These are phyloP conservation scores for Yamadazyma akitaensis DNA, from an alignment of 805 yeast species.

Conservation along the genomic window DNA sequence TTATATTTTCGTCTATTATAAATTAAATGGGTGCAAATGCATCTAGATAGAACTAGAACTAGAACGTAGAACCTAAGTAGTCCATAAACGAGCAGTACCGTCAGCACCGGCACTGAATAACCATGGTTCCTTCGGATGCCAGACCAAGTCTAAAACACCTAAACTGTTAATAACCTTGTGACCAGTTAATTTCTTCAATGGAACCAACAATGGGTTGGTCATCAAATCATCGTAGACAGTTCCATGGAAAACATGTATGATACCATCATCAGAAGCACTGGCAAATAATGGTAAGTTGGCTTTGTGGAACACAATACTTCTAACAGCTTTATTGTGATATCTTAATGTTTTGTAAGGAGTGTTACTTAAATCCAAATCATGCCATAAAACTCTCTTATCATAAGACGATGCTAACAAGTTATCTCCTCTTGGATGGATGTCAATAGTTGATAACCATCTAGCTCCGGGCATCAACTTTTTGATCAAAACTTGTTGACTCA, in stretches of 20 bases:
- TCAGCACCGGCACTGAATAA: conserved; percentile 96
- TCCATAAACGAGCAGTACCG: conserved; percentile 94
- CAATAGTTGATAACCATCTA: conserved; percentile 87
- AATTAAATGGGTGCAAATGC: neutral
- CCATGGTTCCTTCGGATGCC: conserved; percentile 99
- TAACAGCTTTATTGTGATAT: conserved; percentile 92
- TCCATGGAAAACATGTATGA: conserved; percentile 91
- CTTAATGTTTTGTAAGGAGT: conserved; percentile 95
- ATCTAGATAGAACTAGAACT: neutral
- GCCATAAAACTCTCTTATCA: conserved; percentile 96
- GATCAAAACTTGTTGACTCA: conserved; percentile 77
- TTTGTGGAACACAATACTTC: conserved; percentile 83
- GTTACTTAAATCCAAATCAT: conserved; percentile 81
- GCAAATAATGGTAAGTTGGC: conserved; percentile 85
- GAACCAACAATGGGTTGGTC: conserved; percentile 94
- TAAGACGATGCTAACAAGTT: conserved; percentile 88
- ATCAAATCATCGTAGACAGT: conserved; percentile 92
- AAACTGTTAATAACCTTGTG: conserved; percentile 75
- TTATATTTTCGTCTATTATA: conserved; percentile 3
- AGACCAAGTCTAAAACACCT: conserved; percentile 81
- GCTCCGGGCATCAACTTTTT: conserved; percentile 94
- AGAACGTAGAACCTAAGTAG: conserved; percentile 46
- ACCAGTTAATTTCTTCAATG: conserved; percentile 89
- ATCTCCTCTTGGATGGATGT: conserved; percentile 95
- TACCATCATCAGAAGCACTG: conserved; percentile 93